These are phyloP conservation scores for Plasmodium billcollinsi DNA, from an alignment of 169 alveolate species.

Conservation along the genomic window DNA sequence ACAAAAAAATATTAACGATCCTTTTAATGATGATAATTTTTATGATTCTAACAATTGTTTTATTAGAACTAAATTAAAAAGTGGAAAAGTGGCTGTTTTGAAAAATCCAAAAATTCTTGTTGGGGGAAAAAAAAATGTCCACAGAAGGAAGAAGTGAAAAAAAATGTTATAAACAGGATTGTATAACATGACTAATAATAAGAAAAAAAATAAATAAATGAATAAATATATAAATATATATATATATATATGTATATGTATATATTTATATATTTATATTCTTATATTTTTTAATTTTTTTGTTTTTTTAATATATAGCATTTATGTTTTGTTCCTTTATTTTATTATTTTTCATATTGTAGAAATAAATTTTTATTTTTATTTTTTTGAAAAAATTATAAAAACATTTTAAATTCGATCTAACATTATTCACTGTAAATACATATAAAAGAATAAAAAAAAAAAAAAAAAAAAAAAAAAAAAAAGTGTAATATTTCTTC, in stretches of 20 bases:
- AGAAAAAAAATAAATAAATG: neutral
- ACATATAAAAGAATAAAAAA: too few relatives aligned
- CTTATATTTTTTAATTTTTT: neutral
- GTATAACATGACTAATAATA: neutral
- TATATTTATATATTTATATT: neutral
- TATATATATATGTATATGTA: neutral
- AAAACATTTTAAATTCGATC: too few relatives aligned
- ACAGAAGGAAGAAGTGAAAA: conserved; percentile 19
- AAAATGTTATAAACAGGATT: too few relatives aligned
- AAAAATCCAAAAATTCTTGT: conserved; percentile 67
- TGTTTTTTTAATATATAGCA: too few relatives aligned
- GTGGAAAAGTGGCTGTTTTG: conserved; percentile 58
- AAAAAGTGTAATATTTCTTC: too few relatives aligned
- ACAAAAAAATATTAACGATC: conserved; percentile 53
- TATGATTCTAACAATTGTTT: conserved; percentile 49
- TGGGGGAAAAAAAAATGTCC: conserved; percentile 44
- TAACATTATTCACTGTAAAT: too few relatives aligned
- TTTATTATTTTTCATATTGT: too few relatives aligned
- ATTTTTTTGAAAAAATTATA: too few relatives aligned
- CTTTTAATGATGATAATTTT: conserved; percentile 44
- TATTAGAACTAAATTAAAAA: conserved; percentile 65
- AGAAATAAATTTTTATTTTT: too few relatives aligned
- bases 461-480: too few relatives aligned
- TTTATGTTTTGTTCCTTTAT: too few relatives aligned
- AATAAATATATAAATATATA: neutral